Base-by-base conservation (phyloP, 257 asterid species). In the Solanum chiquidenum region DNA sequence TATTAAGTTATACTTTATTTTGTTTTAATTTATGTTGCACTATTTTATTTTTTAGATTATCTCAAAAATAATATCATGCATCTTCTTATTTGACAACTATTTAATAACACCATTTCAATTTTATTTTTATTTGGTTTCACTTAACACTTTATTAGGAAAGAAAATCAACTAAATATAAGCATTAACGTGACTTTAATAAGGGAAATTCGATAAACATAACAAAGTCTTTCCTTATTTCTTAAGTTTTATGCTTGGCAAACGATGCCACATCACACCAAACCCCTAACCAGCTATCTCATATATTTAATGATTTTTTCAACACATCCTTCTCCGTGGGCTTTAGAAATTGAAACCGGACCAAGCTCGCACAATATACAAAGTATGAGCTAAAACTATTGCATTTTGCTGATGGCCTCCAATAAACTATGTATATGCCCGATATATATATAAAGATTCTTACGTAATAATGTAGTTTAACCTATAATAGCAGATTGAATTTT, bases 341-440 rank as follows among this genome's bases (percentile, higher is more conserved):
- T 29, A 29, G 31, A 2, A 29, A 29, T 29, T 2, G 31, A 29
- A 29, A 29, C 2, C 31, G 31, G 31, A 29, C 31, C 2, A 29
- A 29, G 2, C 2, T 29, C 31, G 31, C 31, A 29, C 31, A 29
- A 29, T 31, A 31, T 31, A 31, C 2, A 1, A 2, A 31, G 18
- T 14, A 1, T 14, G 25, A 13, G 25, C 1, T 33, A 72, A 72
- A 31, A 14, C 0, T 0, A 31, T 29, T 13, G 1, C 1, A 0
- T 14, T 29, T 7, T 69, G 6, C 4, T 0, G n/a, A 14, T 29
- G 12, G 12, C 9, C 0, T 0, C 11, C 16, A 69, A 33, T 33
- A 72, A 16, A 72, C 13, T 33, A 13, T 68, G 2, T 29, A 69
- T 25, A 5, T 25, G 6, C 31, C 12, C 7, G 29, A 21, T 9